Evolutionary conservation across 257 asterid genomes (phyloP).

Genomic region (Voacanga thouarsii): DNA sequence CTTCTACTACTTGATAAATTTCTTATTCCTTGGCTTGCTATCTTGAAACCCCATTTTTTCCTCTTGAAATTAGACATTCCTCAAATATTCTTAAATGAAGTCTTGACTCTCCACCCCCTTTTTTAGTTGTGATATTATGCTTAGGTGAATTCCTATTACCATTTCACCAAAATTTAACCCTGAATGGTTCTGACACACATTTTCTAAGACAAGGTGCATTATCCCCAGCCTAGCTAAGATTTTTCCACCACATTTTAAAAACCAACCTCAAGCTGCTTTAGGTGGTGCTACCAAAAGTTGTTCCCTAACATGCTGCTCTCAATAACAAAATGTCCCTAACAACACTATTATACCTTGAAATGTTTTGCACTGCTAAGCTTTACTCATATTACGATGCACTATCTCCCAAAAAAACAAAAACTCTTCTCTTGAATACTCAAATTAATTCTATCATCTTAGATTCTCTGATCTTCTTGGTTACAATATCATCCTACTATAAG

Average conservation of each 20-base stretch:
- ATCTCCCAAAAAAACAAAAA: constrained; percentile 59
- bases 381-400: constrained; percentile 31
- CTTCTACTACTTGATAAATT: too few species aligned
- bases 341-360: background rate
- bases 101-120: too few species aligned
- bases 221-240: background rate
- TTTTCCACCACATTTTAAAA: background rate
- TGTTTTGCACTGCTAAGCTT: background rate
- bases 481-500: constrained; percentile 42
- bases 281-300: background rate
- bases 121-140: too few species aligned
- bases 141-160: too few species aligned
- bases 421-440: constrained; percentile 63
- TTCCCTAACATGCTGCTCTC: background rate
- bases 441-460: constrained; percentile 72
- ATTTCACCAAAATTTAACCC: background rate
- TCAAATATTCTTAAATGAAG: too few species aligned
- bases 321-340: background rate
- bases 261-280: background rate
- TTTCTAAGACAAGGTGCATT: background rate
- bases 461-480: constrained; percentile 53
- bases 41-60: too few species aligned
- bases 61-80: too few species aligned
- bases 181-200: background rate
- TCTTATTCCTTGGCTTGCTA: too few species aligned